Evolutionary conservation across 1,139 yeast genomes (phyloP).

Genomic region (Taphrina sp.): DNA sequence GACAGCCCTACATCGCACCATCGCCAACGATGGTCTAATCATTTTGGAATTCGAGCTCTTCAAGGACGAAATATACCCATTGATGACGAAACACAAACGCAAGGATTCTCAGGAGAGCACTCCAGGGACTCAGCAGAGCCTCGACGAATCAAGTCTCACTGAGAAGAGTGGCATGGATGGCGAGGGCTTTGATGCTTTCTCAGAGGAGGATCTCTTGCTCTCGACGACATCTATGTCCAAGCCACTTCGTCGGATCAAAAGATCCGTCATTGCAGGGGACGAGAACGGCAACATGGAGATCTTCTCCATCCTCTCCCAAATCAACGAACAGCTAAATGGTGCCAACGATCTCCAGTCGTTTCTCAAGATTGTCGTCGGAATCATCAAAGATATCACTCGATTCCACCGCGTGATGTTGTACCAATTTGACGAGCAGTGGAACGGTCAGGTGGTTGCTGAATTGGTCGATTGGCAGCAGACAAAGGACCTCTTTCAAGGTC

Average conservation of each 20-base stretch:
- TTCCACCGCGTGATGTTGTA: conserved; percentile 31
- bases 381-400: conserved; percentile 29
- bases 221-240: conserved; percentile 19
- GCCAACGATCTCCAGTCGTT: conserved; percentile 21
- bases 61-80: conserved; percentile 9
- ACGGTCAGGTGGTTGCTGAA: conserved; percentile 32
- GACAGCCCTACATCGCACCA: conserved; percentile 23
- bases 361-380: conserved; percentile 24
- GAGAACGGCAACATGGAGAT: conserved; percentile 29
- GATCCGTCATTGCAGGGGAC: conserved; percentile 12
- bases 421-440: conserved; percentile 33
- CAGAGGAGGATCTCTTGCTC: conserved; percentile 23
- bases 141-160: conserved; percentile 8
- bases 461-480: conserved; percentile 28
- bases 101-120: neutral
- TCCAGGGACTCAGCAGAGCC: neutral
- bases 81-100: neutral
- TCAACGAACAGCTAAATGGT: conserved; percentile 23
- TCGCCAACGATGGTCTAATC: conserved; percentile 18
- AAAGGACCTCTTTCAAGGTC: conserved; percentile 32
- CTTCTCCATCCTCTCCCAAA: conserved; percentile 22
- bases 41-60: conserved; percentile 26
- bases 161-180: conserved; percentile 29
- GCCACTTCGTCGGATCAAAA: conserved; percentile 24
- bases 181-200: conserved; percentile 24